Conservation (phyloP, 1,139 yeast species). For the Martiniozyma asiatica region DNA sequence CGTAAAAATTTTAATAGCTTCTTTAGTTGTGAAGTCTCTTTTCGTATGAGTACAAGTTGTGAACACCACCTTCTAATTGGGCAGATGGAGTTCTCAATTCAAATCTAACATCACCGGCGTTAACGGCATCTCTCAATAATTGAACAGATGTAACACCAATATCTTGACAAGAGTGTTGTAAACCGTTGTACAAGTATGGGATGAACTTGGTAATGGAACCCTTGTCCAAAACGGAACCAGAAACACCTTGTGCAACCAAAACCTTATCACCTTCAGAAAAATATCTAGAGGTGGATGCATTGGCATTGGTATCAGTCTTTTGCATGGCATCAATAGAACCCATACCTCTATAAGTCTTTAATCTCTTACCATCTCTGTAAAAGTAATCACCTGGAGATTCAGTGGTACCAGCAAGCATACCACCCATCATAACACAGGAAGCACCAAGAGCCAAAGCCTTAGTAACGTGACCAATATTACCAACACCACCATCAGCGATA, state of each 20-base stretch:
- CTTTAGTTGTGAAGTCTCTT: slow-evolving; percentile 82
- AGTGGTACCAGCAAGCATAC: slow-evolving; percentile 95
- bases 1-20: background rate
- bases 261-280: slow-evolving; percentile 93
- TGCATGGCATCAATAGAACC: slow-evolving; percentile 99
- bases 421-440: slow-evolving; percentile 98
- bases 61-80: slow-evolving; percentile 97
- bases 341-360: slow-evolving; percentile 98
- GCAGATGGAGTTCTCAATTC: slow-evolving; percentile 98
- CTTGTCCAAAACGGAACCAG: slow-evolving; percentile 93
- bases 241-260: slow-evolving; percentile 97
- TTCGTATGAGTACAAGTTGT: slow-evolving; percentile 92
- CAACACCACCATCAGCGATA: slow-evolving; percentile 99
- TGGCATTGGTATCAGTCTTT: slow-evolving; percentile 76
- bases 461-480: slow-evolving; percentile 96
- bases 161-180: slow-evolving; percentile 98
- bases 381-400: slow-evolving; percentile 98
- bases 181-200: slow-evolving; percentile 89
- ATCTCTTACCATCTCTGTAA: slow-evolving; percentile 95
- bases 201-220: slow-evolving; percentile 90
- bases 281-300: slow-evolving; percentile 96
- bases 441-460: slow-evolving; percentile 97
- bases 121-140: slow-evolving; percentile 55
- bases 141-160: slow-evolving; percentile 70
- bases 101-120: slow-evolving; percentile 68